phyloP scores from a whole-genome alignment of 257 asterid species.

The Misopates orontium region DNA sequence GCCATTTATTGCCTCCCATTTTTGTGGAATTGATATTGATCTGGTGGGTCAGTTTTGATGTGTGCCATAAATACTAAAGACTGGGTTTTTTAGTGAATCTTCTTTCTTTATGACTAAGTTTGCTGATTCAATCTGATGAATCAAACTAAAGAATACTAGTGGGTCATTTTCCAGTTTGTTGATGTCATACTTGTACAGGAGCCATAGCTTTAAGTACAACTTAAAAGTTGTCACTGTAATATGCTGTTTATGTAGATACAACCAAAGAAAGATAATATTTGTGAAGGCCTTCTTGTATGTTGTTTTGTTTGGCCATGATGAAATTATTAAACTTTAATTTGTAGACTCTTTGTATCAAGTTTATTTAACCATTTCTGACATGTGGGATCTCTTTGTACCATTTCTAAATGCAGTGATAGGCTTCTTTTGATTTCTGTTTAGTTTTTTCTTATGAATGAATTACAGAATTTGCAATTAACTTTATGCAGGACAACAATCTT shows the following conservation, averaged over 20 bases:
- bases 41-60: not conserved
- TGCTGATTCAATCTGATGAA: conserved; percentile 13
- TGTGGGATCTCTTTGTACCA: not conserved
- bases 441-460: not conserved
- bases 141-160: not conserved
- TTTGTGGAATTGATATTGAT: conserved; percentile 10
- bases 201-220: too few species aligned
- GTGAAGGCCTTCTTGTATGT: too few species aligned
- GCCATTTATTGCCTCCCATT: not conserved
- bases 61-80: not conserved
- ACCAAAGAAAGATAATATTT: too few species aligned
- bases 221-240: too few species aligned
- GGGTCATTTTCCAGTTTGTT: not conserved
- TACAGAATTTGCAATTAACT: conserved; percentile 7
- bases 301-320: conserved; percentile 13
- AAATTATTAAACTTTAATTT: not conserved
- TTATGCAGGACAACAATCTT: conserved; percentile 51
- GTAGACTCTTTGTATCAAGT: not conserved
- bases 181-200: too few species aligned
- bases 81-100: not conserved
- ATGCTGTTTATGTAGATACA: too few species aligned
- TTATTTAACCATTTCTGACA: not conserved
- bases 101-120: not conserved
- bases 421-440: not conserved
- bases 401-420: not conserved